These are phyloP conservation scores for Stenocarpella maydis DNA, from an alignment of 2,329 filamentous ascomycete species.

Conservation along the genomic window DNA sequence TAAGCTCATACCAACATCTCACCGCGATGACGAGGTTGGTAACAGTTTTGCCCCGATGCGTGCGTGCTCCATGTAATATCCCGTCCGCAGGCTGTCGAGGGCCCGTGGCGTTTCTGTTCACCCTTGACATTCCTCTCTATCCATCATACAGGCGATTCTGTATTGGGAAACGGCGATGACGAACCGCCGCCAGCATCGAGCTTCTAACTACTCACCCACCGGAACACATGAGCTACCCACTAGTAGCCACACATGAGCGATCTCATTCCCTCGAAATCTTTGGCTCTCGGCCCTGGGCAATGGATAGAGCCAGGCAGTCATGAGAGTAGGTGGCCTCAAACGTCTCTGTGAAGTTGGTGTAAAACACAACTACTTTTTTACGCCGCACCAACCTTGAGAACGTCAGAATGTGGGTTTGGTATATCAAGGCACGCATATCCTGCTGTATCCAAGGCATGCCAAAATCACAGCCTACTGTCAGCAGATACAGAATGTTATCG, in stretches of 20 bases:
- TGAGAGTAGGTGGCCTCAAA: background rate
- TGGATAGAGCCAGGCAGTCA: background rate
- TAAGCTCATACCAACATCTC: background rate
- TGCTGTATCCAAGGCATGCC: too few relatives aligned
- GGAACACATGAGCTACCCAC: background rate
- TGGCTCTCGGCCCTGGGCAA: background rate
- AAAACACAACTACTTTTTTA: background rate
- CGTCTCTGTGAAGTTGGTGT: background rate
- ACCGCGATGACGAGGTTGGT: slow-evolving; percentile 1
- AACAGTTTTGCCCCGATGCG: background rate
- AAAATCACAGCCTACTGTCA: too few relatives aligned
- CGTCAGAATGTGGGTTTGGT: too few relatives aligned
- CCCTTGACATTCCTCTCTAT: background rate
- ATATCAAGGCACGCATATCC: too few relatives aligned
- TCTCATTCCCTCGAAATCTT: background rate
- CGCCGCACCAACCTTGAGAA: background rate
- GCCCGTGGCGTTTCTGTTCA: background rate
- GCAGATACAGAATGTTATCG: background rate
- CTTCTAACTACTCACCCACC: background rate
- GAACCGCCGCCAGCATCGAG: background rate
- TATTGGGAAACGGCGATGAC: background rate
- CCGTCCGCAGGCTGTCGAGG: background rate
- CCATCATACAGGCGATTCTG: background rate
- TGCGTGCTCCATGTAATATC: slow-evolving; percentile 2
- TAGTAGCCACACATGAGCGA: background rate